Percentiles rank a stretch among this genome's conserved stretches.
These are phyloP conservation scores for Xylariomycetidae sp. DNA, from an alignment of 2,329 filamentous ascomycete species.

Conservation along the genomic window DNA sequence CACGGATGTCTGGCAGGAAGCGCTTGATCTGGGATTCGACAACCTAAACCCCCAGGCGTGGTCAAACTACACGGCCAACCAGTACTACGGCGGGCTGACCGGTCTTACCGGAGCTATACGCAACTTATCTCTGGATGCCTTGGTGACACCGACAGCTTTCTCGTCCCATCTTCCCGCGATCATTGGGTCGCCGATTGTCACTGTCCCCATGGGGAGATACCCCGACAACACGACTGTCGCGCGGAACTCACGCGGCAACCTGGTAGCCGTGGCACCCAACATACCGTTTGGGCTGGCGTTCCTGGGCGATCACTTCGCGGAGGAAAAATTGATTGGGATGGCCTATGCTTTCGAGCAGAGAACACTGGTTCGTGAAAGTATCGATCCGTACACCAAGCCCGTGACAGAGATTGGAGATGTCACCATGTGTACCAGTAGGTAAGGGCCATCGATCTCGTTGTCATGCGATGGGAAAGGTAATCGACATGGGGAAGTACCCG, in stretches of 20 bases:
- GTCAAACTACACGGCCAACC: constrained; percentile 45
- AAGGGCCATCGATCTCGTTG: too few relatives aligned
- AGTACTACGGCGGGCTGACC: constrained; percentile 49
- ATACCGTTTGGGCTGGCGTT: constrained; percentile 59
- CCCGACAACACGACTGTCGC: constrained; percentile 39
- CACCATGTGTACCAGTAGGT: too few relatives aligned
- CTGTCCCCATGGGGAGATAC: constrained; percentile 53
- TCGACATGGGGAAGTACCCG: too few relatives aligned
- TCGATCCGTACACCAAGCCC: constrained; percentile 1
- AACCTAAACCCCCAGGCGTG: constrained; percentile 54
- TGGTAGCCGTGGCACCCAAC: constrained; percentile 47
- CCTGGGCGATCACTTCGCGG: constrained; percentile 53
- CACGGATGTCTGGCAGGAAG: constrained; percentile 48
- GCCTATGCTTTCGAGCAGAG: constrained; percentile 65
- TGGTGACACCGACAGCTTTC: constrained; percentile 52
- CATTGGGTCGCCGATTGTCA: constrained; percentile 54
- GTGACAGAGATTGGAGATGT: background rate
- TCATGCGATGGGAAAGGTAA: too few relatives aligned
- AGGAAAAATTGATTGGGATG: constrained; percentile 55
- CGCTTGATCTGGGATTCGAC: constrained; percentile 43
- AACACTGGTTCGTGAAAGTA: constrained; percentile 24
- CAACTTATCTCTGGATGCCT: constrained; percentile 51
- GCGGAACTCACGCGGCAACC: constrained; percentile 37
- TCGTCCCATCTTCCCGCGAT: constrained; percentile 45
- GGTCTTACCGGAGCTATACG: constrained; percentile 56